Base-by-base conservation (phyloP, 2,329 filamentous ascomycete species). In the Dryadomyces quercivorus region DNA sequence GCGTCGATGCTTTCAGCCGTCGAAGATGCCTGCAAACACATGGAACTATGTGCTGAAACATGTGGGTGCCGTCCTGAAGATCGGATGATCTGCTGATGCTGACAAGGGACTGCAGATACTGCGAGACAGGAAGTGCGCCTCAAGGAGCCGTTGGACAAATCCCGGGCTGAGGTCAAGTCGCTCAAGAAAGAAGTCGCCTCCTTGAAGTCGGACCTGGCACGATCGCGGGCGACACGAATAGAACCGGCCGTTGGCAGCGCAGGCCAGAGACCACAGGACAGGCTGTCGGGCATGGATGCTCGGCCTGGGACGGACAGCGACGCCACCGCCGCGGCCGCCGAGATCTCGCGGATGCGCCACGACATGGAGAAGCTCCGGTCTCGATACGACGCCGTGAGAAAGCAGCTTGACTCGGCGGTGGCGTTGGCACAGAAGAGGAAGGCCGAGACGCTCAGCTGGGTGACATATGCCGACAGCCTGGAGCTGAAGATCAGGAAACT, bases 361-460 rank as follows among this genome's bases (percentile, higher is more conserved):
- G 51, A 40, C 20, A 55, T 63, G 12, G 58, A 56, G 13, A 55
- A 59, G 20, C 58, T 56, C 13, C 51, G 42, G 2, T 57, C 12
- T 9, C 59, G 58, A 15, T 55, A 58, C 34, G 49, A 46, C 1
- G 21, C 26, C 10, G 15, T 40, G 15, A 52, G 50, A 12, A 21
- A 21, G 26, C 52, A 59, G 21, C 73, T 73, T 61, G 75, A 67
- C 55, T 67, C 60, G 2, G 66, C 71, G 48, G 69, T 69, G 55
- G 65, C 66, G 13, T 64, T 67, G 8, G 64, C 73, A 9, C 62
- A 64, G 36, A 72, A 69, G 58, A 69, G 70, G 50, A 72, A 70
- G 31, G 65, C 68, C 1, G 68, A 72, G 22, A 69, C 70, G 4
- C 67, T 74, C 7, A 60, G 62, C 36, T 81, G 77, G 77, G 66